Base-by-base conservation (phyloP, 1,284 basidiomycete genomes). In the Moesziomyces globuligerus region DNA sequence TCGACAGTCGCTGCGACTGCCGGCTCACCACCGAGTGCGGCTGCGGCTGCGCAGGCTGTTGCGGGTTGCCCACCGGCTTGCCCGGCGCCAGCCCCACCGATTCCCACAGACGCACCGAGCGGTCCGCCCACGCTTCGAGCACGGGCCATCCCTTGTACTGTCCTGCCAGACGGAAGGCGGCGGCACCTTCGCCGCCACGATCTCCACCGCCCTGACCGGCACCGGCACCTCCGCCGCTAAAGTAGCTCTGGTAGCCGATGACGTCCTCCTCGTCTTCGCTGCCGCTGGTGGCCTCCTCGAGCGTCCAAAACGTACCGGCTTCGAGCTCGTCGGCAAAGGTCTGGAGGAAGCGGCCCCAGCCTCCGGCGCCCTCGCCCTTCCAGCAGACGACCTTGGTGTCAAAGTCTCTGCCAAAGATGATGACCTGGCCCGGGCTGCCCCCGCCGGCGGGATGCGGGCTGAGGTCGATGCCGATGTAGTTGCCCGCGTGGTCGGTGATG, bases 351-450 rank as follows among this genome's bases (percentile, higher is more conserved):
- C 90, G 90, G 32, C 91, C 95, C 95, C 96, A 98, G 5, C 95
- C 95, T 11, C 88, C 89, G 34, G 88, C 86, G 17, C 94, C 94
- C 67, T 98, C 94, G 8, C 81, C 82, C 25, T 78, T 71, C 77
- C 81, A 84, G 48, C 98, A 86, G 29, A 98, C 95, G 38, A 97
- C 92, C 83, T 98, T 98, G 23, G 93, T 92, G 83, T 98, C 95
- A 83, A 98, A 97, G 81, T 98, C 95, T 49, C 95, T 88, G 13
- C 95, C 95, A 83, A 98, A 98, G 45, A 98, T 89, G 67, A 98
- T 98, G 48, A 97, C 94, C 83, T 98, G 95, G 4, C 95, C 96
- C 47, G 88, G 86, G 2, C 88, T 83, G 44, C 94, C 95, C 34
- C 72, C 65, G 25, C 76, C 74, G 20, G 57, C 53, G 1, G 78